These are phyloP conservation scores for Bipolaris victoriae DNA, from an alignment of 2,329 filamentous ascomycete species.

Conservation along the genomic window DNA sequence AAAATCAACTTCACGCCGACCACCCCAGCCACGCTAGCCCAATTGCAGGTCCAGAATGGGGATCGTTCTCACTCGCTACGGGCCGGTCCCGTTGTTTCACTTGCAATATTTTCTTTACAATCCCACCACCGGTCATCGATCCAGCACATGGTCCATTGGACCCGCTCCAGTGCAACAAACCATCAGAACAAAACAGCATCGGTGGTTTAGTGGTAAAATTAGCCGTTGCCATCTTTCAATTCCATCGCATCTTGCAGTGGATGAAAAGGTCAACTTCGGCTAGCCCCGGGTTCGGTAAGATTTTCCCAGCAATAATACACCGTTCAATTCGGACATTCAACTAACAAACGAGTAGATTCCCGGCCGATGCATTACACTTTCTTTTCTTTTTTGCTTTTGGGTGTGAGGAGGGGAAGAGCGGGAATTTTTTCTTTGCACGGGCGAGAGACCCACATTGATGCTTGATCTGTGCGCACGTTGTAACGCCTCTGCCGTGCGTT, in stretches of 20 bases:
- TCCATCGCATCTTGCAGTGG: too few relatives aligned
- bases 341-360: background rate
- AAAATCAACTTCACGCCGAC: background rate
- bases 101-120: background rate
- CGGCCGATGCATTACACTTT: background rate
- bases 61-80: background rate
- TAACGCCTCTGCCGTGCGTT: background rate
- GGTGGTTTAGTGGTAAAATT: constrained; percentile 32
- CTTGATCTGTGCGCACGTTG: background rate
- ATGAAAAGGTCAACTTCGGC: constrained; percentile 14
- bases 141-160: background rate
- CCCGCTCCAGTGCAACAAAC: background rate
- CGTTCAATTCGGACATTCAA: background rate
- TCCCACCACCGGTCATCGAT: background rate
- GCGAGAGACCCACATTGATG: background rate
- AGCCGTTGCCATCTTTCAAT: constrained; percentile 21
- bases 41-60: background rate
- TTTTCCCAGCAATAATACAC: constrained; percentile 5
- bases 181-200: constrained; percentile 11
- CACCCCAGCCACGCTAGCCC: background rate
- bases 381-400: background rate
- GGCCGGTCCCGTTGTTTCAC: background rate
- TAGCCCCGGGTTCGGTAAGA: constrained; percentile 27
- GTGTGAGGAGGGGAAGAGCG: background rate
- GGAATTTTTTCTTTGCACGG: background rate